A percentile compares a stretch with the other conserved stretches of the same genome.
Conservation (phyloP, 768 basidiomycete species). For the Dacryopinax spathularia region DNA sequence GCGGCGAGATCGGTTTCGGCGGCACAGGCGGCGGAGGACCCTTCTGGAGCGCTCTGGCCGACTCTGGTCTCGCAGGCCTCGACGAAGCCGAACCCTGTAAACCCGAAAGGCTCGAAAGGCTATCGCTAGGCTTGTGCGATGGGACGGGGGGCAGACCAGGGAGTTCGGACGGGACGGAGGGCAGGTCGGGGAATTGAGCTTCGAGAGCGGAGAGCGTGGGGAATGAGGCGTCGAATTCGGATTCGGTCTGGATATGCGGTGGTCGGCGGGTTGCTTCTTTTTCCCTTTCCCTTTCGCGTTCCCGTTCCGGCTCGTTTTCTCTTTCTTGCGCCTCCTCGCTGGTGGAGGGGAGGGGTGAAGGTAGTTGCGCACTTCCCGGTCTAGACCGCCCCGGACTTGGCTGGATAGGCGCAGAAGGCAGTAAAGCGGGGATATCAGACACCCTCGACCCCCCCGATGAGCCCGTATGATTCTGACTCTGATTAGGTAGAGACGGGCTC, state of each 20-base stretch:
- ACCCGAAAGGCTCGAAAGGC: background rate
- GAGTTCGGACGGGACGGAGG: slow-evolving; percentile 5
- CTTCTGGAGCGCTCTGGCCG: background rate
- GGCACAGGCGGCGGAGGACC: background rate
- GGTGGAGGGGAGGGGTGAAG: too few relatives aligned
- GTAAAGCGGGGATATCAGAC: background rate
- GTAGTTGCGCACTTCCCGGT: too few relatives aligned
- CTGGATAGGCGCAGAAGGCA: background rate
- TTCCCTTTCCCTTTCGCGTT: too few relatives aligned
- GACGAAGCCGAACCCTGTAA: too few relatives aligned
- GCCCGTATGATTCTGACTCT: background rate
- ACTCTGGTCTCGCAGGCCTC: background rate
- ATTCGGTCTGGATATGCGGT: slow-evolving; percentile 13
- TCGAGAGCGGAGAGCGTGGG: slow-evolving; percentile 39
- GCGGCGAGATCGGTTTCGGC: background rate
- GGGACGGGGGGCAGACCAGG: slow-evolving; percentile 4
- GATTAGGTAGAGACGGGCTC: background rate
- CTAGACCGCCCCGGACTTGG: background rate
- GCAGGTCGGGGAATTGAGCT: slow-evolving; percentile 5
- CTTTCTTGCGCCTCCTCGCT: too few relatives aligned
- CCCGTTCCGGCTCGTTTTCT: too few relatives aligned
- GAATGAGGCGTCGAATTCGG: slow-evolving; percentile 52
- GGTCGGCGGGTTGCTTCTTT: background rate
- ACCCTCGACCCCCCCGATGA: background rate
- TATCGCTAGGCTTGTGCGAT: slow-evolving; percentile 33